Evolutionary conservation across 805 yeast genomes (phyloP), one percentile per base, ranked within the genome.

Genomic region (Kodamaea neixiangensis): DNA sequence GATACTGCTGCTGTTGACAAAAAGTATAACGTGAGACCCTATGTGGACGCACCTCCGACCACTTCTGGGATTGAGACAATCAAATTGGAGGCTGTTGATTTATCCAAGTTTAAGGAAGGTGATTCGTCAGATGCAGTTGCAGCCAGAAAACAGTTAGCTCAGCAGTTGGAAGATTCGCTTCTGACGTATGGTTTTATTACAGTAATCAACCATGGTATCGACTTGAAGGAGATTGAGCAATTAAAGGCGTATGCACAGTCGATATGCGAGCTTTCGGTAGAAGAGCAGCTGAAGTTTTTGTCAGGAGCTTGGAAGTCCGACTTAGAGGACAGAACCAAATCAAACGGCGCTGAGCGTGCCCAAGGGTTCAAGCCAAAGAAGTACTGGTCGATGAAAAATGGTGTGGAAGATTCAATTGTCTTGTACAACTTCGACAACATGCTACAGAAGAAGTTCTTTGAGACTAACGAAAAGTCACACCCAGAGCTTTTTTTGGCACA

Each of bases 341-440:
- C 66, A 2, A 54, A 69, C 10, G 81, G 82, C 0, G 78, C 77
- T 6, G 78, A 77, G 53, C 62, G 80, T 17, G 81, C 79, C 5
- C 62, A 63, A 34, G 82, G 81, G 0, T 78, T 64, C 61, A 78
- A 78, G 54, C 81, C 81, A 2, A 66, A 65, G 39, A 77, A 78
- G 18, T 76, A 76, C 54, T 78, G 82, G 82, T 64, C 69, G 2
- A 72, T 76, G 63, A 68, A 72, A 15, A 69, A 75, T 52, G 74
- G 74, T 1, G 70, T 71, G 6, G 59, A 72, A 13, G 82, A 78
- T 54, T 67, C 72, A 33, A 76, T 78, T 47, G 76, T 66, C 42
- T 74, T 73, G 52, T 77, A 68, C 61, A 78, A 78, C 54, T 62
- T 76, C 49, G 61, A 73, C 34, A 72, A 76, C 49, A 65, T 75